Base-by-base conservation (phyloP, 225 moss, liverwort and hornwort species). In the Physcomitrellopsis africana region DNA sequence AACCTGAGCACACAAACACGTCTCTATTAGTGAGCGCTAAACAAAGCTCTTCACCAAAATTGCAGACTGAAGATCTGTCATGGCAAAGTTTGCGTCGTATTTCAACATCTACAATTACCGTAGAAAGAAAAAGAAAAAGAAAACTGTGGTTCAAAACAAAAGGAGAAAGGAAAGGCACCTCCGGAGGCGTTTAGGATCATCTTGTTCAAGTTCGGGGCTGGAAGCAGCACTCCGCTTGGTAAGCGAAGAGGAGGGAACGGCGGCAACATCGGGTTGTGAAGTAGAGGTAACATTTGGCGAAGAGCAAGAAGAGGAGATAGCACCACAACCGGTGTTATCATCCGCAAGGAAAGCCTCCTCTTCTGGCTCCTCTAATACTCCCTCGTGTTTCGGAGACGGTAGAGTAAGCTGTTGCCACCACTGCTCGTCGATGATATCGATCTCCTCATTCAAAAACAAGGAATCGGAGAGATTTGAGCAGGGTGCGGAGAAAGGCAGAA, bases 371-470 rank as follows among this genome's bases (percentile, higher is more conserved):
- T 37, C 32, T 37, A 37, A 37, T 0, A 2, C 32, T 37, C 32
- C 32, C 7, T 37, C 32, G 0, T 26, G 52, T 19, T 29, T 48
- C 11, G 51, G 82, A 13, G 45, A 65, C 7, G 13, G 37, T 10
- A 71, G n/a, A 14, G n/a, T 59, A 46, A 84, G 41, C 42, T 52
- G 80, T 17, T 73, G 54, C 83, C 83, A 84, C 83, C 83, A 84
- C 17, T 65, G 47, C 41, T 77, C 83, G 23, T 84, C 83, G 3
- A 84, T 73, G 16, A 9, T 16, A 2, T 22, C 77, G 7, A 84
- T 59, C 3, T 77, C 80, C 22, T 60, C 75, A 11, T 63, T 66
- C 0, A 82, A 55, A 22, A 82, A 75, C 44, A 64, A 57, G 3
- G 77, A 58, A 37, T 37, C 32, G 1, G 44, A 43, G 57, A 80